Evolutionary conservation across 1,284 basidiomycete genomes (phyloP).

Genomic region (Sanguinoderma infundibulare): DNA sequence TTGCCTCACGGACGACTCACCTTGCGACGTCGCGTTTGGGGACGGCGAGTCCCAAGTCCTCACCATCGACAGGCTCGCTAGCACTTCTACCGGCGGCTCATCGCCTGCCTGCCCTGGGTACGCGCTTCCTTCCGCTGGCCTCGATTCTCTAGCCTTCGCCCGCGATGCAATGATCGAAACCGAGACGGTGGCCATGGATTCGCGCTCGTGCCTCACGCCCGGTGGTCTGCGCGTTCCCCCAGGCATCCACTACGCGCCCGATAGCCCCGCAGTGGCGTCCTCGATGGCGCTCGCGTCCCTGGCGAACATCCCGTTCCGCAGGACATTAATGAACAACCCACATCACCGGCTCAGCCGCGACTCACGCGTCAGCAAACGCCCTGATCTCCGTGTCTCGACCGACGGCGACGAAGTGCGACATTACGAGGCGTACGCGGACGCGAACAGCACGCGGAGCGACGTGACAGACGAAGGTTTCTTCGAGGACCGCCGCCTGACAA

Average conservation of each 20-base stretch:
- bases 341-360: constrained; percentile 15
- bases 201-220: constrained; percentile 32
- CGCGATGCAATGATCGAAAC: constrained; percentile 34
- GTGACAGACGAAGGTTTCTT: constrained; percentile 36
- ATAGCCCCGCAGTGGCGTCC: constrained; percentile 30
- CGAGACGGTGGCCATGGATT: constrained; percentile 32
- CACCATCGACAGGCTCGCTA: constrained; percentile 38
- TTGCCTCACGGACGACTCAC: constrained; percentile 31
- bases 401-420: constrained; percentile 1
- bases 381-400: constrained; percentile 8
- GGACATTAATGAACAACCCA: constrained; percentile 17
- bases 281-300: constrained; percentile 29
- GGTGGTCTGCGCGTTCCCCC: constrained; percentile 23
- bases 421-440: constrained; percentile 5
- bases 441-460: constrained; percentile 13
- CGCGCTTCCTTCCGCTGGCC: constrained; percentile 15
- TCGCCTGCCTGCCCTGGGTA: constrained; percentile 19
- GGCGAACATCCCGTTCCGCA: constrained; percentile 18
- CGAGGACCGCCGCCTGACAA: constrained; percentile 32
- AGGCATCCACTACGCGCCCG: constrained; percentile 22
- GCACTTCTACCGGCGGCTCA: constrained; percentile 12
- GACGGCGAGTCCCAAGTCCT: constrained; percentile 45
- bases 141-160: constrained; percentile 29
- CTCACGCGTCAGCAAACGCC: constrained; percentile 7
- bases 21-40: constrained; percentile 24